Conservation (phyloP, 805 yeast species). For the Crinitomyces ghanaensis region DNA sequence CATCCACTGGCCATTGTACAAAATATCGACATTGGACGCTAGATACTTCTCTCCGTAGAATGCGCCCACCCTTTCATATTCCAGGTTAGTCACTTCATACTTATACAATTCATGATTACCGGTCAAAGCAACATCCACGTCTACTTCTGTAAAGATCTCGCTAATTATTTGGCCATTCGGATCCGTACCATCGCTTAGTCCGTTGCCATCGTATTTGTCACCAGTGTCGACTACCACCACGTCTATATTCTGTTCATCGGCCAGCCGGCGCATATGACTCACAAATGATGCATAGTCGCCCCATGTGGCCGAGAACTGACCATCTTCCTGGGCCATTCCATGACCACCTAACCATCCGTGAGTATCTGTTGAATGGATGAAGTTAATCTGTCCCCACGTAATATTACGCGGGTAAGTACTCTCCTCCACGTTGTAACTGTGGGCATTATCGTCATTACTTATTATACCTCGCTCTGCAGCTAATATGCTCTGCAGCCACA, state of each 20-base stretch:
- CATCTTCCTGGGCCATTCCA: constrained; percentile 60
- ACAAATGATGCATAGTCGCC: constrained; percentile 77
- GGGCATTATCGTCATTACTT: background rate
- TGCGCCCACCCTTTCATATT: constrained; percentile 48
- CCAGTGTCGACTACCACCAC: constrained; percentile 76
- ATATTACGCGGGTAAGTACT: no score
- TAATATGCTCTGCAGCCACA: no score
- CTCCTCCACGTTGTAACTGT: background rate
- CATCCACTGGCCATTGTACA: constrained; percentile 27
- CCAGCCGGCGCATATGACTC: constrained; percentile 34
- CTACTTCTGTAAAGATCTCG: constrained; percentile 45
- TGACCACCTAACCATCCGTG: constrained; percentile 96
- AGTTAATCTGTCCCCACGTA: constrained; percentile 62
- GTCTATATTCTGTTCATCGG: constrained; percentile 43
- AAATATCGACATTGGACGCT: constrained; percentile 29
- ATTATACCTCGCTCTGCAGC: background rate
- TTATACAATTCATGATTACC: constrained; percentile 89
- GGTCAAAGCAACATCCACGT: constrained; percentile 68
- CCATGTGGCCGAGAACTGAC: constrained; percentile 76
- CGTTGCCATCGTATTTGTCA: constrained; percentile 92
- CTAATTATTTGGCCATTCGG: constrained; percentile 62
- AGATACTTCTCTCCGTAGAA: constrained; percentile 52
- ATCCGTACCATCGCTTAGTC: constrained; percentile 64
- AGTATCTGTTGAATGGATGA: constrained; percentile 91
- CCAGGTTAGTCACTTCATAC: constrained; percentile 51